phyloP scores from a whole-genome alignment of 768 basidiomycete species.

The Neoboletus magnificus region DNA sequence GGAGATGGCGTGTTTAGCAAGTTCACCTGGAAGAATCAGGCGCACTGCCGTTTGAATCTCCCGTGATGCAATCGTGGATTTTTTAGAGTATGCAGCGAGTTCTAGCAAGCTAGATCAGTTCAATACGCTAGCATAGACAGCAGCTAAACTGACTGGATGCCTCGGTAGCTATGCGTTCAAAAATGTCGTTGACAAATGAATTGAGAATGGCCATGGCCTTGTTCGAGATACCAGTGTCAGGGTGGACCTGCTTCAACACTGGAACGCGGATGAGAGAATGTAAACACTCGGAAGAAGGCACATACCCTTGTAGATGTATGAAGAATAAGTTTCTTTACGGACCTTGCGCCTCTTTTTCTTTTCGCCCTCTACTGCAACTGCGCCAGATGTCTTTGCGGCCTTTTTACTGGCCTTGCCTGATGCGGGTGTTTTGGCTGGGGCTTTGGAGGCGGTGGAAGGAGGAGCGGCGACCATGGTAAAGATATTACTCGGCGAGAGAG shows the following conservation, averaged over 20 bases:
- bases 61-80: conserved; percentile 96
- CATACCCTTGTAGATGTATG: conserved; percentile 90
- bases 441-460: conserved; percentile 42
- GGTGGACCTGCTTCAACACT: conserved; percentile 98
- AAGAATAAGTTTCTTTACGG: conserved; percentile 90
- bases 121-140: neutral
- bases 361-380: conserved; percentile 59
- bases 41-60: conserved; percentile 98
- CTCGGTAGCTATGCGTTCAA: conserved; percentile 87
- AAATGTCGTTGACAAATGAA: conserved; percentile 92
- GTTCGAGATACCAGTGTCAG: conserved; percentile 98
- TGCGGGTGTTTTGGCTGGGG: conserved; percentile 41
- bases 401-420: conserved; percentile 42
- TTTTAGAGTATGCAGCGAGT: conserved; percentile 97
- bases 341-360: conserved; percentile 89
- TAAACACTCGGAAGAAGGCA: neutral
- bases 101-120: conserved; percentile 41
- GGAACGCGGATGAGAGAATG: conserved; percentile 1
- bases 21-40: conserved; percentile 93
- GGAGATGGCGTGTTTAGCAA: conserved; percentile 98
- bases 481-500: conserved; percentile 2
- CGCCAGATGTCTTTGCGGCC: conserved; percentile 56
- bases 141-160: conserved; percentile 65
- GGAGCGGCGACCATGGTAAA: conserved; percentile 60
- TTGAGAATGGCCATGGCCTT: conserved; percentile 92